Percentiles rank a stretch among this genome's conserved stretches.
Conservation (phyloP, 768 basidiomycete genomes). For the Pleurotus citrinopileatus region DNA sequence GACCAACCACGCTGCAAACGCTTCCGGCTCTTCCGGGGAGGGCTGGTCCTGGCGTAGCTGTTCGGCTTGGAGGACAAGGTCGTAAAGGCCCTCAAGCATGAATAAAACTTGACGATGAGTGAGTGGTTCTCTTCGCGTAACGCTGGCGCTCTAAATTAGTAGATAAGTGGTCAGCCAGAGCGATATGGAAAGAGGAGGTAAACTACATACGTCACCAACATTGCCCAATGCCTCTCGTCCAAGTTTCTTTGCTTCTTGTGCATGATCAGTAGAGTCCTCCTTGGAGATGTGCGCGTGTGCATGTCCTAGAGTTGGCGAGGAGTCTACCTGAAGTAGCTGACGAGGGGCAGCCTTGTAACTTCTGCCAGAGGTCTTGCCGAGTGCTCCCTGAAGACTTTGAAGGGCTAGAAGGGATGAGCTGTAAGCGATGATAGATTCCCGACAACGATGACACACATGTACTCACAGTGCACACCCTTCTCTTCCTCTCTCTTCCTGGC, state of each 20-base stretch:
- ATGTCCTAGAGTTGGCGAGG: constrained; percentile 43
- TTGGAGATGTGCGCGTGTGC: constrained; percentile 54
- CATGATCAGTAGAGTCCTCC: constrained; percentile 42
- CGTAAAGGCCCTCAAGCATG: constrained; percentile 83
- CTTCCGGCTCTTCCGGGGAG: constrained; percentile 52
- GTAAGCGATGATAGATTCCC: neutral
- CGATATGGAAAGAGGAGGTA: neutral
- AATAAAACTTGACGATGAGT: constrained; percentile 74
- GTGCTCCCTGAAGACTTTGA: constrained; percentile 84
- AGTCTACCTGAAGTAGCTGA: constrained; percentile 88
- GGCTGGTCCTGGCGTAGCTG: constrained; percentile 82
- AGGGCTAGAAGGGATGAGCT: constrained; percentile 43
- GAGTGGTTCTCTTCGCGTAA: constrained; percentile 70
- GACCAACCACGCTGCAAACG: constrained; percentile 42
- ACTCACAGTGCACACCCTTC: constrained; percentile 61
- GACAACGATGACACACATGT: too few species aligned
- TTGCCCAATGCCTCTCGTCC: constrained; percentile 71
- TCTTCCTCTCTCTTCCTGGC: constrained; percentile 85
- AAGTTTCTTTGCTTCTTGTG: constrained; percentile 71
- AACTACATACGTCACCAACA: constrained; percentile 46
- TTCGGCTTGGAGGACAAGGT: constrained; percentile 79
- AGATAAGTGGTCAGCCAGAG: neutral
- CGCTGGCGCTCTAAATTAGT: constrained; percentile 49
- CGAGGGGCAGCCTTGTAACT: constrained; percentile 97
- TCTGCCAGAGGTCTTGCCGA: constrained; percentile 91